phyloP scores from a whole-genome alignment of 2,329 filamentous ascomycete genomes.

The Zarea fungicola region DNA sequence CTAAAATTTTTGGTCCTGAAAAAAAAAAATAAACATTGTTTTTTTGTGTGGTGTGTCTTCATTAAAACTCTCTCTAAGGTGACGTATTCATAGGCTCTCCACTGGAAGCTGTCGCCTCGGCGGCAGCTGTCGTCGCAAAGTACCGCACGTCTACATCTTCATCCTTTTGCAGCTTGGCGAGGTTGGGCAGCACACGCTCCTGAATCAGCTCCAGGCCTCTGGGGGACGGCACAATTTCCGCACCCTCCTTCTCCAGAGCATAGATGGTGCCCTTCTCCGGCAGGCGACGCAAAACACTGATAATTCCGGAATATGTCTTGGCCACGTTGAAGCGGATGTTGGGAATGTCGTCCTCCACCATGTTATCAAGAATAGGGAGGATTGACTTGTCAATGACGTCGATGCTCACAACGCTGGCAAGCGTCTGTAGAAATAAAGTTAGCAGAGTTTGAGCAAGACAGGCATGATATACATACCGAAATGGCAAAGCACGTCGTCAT shows the following conservation, averaged over 20 bases:
- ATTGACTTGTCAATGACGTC: constrained; percentile 91
- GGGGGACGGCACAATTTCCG: constrained; percentile 57
- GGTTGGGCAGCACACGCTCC: constrained; percentile 77
- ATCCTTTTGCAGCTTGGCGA: constrained; percentile 94
- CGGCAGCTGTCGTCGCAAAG: constrained; percentile 87
- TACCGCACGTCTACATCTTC: constrained; percentile 97
- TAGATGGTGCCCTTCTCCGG: constrained; percentile 84
- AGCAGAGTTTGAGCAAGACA: constrained; percentile 15
- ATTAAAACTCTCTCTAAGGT: constrained; percentile 51
- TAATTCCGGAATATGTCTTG: constrained; percentile 89
- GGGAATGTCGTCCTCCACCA: constrained; percentile 89
- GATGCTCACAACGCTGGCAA: constrained; percentile 86
- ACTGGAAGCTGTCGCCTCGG: constrained; percentile 43
- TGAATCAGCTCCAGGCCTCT: constrained; percentile 76
- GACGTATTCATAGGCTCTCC: constrained; percentile 62
- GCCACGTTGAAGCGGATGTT: constrained; percentile 99
- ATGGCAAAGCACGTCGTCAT: constrained; percentile 99
- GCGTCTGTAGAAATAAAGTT: constrained; percentile 61
- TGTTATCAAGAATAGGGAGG: constrained; percentile 91
- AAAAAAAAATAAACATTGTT: constrained; percentile 16
- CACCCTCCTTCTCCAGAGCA: constrained; percentile 74
- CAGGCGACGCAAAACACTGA: constrained; percentile 85
- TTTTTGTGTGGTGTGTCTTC: constrained; percentile 16
- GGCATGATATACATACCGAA: constrained; percentile 61
- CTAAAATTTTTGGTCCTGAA: constrained; percentile 8